A percentile compares a stretch with the other conserved stretches of the same genome.
These are phyloP conservation scores for Tephrocybe rancida DNA, from an alignment of 768 basidiomycete species.

Conservation along the genomic window DNA sequence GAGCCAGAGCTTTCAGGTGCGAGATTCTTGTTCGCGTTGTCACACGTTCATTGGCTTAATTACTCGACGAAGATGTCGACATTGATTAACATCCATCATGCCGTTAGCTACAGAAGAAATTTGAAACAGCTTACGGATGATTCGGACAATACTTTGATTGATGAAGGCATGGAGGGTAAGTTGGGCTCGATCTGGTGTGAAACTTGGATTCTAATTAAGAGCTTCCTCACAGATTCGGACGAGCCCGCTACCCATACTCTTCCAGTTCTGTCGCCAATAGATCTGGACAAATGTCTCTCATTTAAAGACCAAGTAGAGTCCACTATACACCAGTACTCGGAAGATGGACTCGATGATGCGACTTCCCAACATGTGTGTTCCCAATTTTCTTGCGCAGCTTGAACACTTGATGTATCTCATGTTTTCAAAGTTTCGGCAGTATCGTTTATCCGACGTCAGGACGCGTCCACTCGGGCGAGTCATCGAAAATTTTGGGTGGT, in stretches of 20 bases:
- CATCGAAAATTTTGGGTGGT: conserved; percentile 5
- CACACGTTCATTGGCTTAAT: not conserved
- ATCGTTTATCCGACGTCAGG: conserved; percentile 8
- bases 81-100: conserved; percentile 16
- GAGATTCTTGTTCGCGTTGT: not conserved
- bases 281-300: conserved; percentile 8
- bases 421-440: conserved; percentile 6
- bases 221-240: too few species aligned
- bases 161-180: too few species aligned
- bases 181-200: too few species aligned
- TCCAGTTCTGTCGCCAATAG: not conserved
- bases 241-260: too few species aligned
- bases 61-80: conserved; percentile 8
- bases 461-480: not conserved
- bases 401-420: not conserved
- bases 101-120: not conserved
- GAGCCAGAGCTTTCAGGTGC: conserved; percentile 11
- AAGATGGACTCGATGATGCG: not conserved
- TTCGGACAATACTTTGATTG: not conserved
- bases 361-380: conserved; percentile 3
- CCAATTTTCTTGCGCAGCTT: not conserved
- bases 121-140: not conserved
- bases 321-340: conserved; percentile 2
- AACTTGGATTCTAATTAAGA: too few species aligned
- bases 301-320: conserved; percentile 10